Conservation (phyloP, 495 filamentous ascomycete species). For the Alectoria sarmentosa region DNA sequence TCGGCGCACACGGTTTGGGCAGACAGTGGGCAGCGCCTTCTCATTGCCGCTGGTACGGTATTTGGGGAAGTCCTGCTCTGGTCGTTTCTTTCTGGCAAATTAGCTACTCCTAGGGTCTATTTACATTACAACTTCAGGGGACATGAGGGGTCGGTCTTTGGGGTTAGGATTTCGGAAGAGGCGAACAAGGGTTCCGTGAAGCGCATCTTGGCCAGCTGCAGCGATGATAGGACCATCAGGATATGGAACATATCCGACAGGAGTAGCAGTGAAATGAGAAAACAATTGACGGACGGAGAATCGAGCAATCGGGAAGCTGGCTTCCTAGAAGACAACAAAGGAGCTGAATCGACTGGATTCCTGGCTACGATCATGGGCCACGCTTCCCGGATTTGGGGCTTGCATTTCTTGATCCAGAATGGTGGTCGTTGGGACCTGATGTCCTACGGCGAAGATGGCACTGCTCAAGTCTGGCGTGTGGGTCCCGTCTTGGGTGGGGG, state of each 20-base stretch:
- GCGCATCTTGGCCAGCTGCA: slow-evolving; percentile 79
- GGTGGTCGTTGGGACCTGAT: slow-evolving; percentile 41
- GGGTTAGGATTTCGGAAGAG: slow-evolving; percentile 63
- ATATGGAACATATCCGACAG: slow-evolving; percentile 72
- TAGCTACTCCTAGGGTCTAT: slow-evolving; percentile 24
- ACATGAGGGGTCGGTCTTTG: slow-evolving; percentile 92
- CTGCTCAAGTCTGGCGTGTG: slow-evolving; percentile 62
- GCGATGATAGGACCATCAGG: slow-evolving; percentile 86
- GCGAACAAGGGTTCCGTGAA: slow-evolving; percentile 32
- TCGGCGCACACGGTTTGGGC: slow-evolving; percentile 65
- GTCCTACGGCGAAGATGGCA: slow-evolving; percentile 76
- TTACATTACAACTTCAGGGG: slow-evolving; percentile 71
- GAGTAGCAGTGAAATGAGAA: slow-evolving; percentile 11
- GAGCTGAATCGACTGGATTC: slow-evolving; percentile 19
- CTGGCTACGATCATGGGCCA: slow-evolving; percentile 76
- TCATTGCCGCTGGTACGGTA: slow-evolving; percentile 82
- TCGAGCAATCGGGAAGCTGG: not conserved
- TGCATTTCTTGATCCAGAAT: slow-evolving; percentile 51
- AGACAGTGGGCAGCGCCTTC: slow-evolving; percentile 43
- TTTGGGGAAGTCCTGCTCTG: slow-evolving; percentile 92
- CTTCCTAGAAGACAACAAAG: not conserved
- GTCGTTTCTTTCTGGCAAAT: slow-evolving; percentile 45
- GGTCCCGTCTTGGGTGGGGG: slow-evolving; percentile 26
- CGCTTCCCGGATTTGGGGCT: slow-evolving; percentile 80
- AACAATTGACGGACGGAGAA: not conserved